Evolutionary conservation across 169 alveolate species (phyloP), one percentile per base, ranked within the genome.

Genomic region (Ichthyophthirius multifiliis): DNA sequence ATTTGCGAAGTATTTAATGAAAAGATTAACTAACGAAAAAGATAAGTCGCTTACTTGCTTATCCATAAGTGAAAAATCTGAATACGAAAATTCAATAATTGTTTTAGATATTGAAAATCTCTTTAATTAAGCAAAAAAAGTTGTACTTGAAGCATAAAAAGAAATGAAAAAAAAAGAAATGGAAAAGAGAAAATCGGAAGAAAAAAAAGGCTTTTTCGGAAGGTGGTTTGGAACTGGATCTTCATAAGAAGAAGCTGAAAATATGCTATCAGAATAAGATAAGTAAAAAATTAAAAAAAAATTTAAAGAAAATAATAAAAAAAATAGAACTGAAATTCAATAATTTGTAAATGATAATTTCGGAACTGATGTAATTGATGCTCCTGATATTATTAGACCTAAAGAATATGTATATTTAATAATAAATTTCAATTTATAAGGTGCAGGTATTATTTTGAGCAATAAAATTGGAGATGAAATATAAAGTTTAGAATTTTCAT

Each of bases 201-300:
- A 67, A 20, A 37, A 67, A 20, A n/a, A 41, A 18, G 77, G 77
- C 13, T 67, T 67, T 30, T 67, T 67, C 62, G 77, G 77, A 9
- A 41, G 63, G 27, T 67, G 7, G 6, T 67, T 67, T 39, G 62
- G 77, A n/a, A n/a, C n/a, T 5, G 62, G 62, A 10, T 12, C 48
- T 0, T n/a, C n/a, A 18, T 16, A 27, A 15, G 7, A 41, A 35
- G 5, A 6, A 41, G 31, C 15, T 18, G 41, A 16, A 16, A 12
- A 18, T 13, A 9, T 7, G 30, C 64, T 67, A 9, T 37, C 48
- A n/a, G 77, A 67, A 2, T 31, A 67, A 18, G 77, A 67, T 9
- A 37, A n/a, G 48, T 55, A 55, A 3, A 10, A 1, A 0, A 55
- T 10, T 2, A 1, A 27, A 20, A 27, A 27, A 46, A 5, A 12